Evolutionary conservation across 2,329 filamentous ascomycete species (phyloP), one percentile per base, ranked within the genome.

Genomic region (Trichoderma brevicompactum): DNA sequence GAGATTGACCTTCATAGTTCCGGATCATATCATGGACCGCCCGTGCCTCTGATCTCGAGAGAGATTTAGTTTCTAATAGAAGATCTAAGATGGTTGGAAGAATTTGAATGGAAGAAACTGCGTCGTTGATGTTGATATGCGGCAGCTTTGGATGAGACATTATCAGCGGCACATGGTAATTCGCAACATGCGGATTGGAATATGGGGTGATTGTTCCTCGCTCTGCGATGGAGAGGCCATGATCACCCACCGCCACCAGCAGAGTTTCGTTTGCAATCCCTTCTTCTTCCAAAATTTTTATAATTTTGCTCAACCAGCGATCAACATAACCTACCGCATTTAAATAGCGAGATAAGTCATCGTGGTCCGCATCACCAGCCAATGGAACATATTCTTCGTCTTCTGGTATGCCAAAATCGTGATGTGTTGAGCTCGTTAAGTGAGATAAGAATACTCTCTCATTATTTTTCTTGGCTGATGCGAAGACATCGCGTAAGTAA

Each of bases 41-140:
- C 2, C 60, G 41, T 10, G 67, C 67, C 28, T 74, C 71, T 44
- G 70, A 69, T 6, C 68, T 43, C 62, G 70, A 73, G 17, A 77
- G 72, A 12, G 76, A 78, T 23, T 68, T 71, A 5, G 71, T 76
- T 52, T 72, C 71, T 58, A 76, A 66, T 36, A 78, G 74, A 0
- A 78, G 72, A 46, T 78, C 76, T 23, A 78, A 71, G 23, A 78
- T 73, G 2, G 74, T 76, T 4, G 75, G 76, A 1, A 77, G 68
- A 36, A 78, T 74, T n/a, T 73, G 74, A 34, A 75, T 67, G 12
- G 76, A 76, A 7, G 74, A 74, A 5, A 72, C 71, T 28, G 73
- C 68, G 44, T 72, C 72, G n/a, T 74, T 66, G 67, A 75, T 72
- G 23, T 72, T 70, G 0, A 77, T 61, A 10, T 71, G 68, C 1